Evolutionary conservation across 169 alveolate species (phyloP).

Genomic region (Miamiensis avidus): DNA sequence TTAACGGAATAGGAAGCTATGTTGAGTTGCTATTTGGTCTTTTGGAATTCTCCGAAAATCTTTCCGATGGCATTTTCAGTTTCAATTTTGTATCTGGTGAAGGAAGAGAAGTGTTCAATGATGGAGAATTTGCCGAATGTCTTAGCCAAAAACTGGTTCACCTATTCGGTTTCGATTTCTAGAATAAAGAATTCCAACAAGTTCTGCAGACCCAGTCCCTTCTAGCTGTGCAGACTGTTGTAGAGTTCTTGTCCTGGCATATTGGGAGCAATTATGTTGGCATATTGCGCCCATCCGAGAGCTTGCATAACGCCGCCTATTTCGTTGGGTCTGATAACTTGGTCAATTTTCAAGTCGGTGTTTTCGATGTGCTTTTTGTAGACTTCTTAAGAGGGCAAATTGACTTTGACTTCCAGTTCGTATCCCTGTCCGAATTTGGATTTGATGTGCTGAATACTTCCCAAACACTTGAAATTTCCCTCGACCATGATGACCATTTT

Average conservation of each 20-base stretch:
- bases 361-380: neutral
- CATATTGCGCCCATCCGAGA: neutral
- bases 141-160: constrained; percentile 14
- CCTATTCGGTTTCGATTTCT: constrained; percentile 28
- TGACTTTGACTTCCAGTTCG: constrained; percentile 67
- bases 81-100: constrained; percentile 43
- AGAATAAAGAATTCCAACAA: constrained; percentile 35
- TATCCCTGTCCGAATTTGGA: constrained; percentile 83
- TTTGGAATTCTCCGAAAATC: constrained; percentile 36
- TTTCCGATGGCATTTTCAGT: constrained; percentile 36
- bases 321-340: neutral
- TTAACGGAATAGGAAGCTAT: constrained; percentile 39
- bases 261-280: constrained; percentile 1
- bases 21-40: constrained; percentile 16
- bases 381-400: constrained; percentile 24
- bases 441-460: constrained; percentile 72
- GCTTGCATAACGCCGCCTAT: neutral
- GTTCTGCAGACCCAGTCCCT: constrained; percentile 30
- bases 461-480: constrained; percentile 77
- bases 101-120: constrained; percentile 45
- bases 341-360: constrained; percentile 1
- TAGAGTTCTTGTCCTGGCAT: constrained; percentile 38
- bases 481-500: constrained; percentile 86
- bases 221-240: constrained; percentile 15
- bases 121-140: constrained; percentile 30